Percentiles rank a stretch among this genome's conserved stretches.
These are phyloP conservation scores for Saccharomycopsis hybrid DNA, from an alignment of 1,139 yeast species.

Conservation along the genomic window DNA sequence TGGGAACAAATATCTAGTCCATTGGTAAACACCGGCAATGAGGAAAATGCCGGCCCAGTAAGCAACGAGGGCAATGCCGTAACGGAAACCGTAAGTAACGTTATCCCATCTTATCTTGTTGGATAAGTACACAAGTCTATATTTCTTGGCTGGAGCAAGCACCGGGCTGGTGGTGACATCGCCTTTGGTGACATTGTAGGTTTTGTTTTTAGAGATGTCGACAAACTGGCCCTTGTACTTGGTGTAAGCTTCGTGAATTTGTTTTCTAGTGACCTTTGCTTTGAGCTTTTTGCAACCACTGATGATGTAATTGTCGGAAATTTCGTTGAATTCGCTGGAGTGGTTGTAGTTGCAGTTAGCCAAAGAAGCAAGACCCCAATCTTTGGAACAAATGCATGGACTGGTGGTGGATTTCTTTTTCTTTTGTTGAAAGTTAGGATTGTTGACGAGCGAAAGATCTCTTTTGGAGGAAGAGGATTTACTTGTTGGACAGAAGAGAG, in stretches of 20 bases:
- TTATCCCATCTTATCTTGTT: slow-evolving; percentile 5
- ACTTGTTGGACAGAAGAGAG: slow-evolving; percentile 3
- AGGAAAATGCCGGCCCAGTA: slow-evolving; percentile 10
- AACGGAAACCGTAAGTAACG: not conserved
- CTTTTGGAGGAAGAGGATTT: not conserved
- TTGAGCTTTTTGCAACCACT: not conserved
- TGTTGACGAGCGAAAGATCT: not conserved
- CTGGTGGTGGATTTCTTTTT: not conserved
- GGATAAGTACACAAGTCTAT: slow-evolving; percentile 1
- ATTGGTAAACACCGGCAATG: slow-evolving; percentile 4
- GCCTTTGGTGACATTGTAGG: not conserved
- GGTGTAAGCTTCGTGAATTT: slow-evolving; percentile 3
- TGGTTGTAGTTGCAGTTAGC: slow-evolving; percentile 9
- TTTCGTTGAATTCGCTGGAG: not conserved
- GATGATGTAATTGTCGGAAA: slow-evolving; percentile 2
- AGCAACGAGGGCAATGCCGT: slow-evolving; percentile 6
- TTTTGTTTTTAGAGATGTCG: slow-evolving; percentile 1
- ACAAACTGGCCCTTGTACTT: not conserved
- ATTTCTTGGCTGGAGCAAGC: not conserved
- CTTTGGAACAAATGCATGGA: slow-evolving; percentile 2
- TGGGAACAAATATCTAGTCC: slow-evolving; percentile 24
- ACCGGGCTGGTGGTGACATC: slow-evolving; percentile 1
- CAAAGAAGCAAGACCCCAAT: not conserved
- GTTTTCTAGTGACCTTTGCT: not conserved
- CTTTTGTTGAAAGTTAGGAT: not conserved